Evolutionary conservation across 495 filamentous ascomycete genomes (phyloP).

Genomic region (Penicillium argentinense): DNA sequence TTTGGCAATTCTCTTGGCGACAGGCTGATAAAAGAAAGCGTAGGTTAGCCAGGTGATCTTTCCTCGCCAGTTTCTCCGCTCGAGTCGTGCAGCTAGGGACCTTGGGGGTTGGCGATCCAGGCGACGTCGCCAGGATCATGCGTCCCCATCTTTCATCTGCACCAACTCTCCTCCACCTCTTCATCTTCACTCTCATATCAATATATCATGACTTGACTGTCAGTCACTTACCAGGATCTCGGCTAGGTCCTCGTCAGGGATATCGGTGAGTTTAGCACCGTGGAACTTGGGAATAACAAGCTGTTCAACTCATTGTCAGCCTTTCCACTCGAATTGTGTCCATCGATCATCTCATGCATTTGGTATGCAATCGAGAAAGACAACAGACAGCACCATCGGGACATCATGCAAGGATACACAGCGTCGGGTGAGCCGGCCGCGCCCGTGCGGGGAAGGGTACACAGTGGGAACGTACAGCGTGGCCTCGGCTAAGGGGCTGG

Average conservation of each 20-base stretch:
- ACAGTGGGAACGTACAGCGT: constrained; percentile 58
- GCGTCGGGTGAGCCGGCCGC: neutral
- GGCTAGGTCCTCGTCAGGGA: constrained; percentile 82
- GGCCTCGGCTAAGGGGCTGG: constrained; percentile 78
- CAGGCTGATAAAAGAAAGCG: constrained; percentile 53
- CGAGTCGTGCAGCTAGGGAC: constrained; percentile 12
- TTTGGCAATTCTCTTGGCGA: constrained; percentile 82
- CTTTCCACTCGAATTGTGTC: constrained; percentile 2
- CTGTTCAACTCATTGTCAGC: constrained; percentile 41
- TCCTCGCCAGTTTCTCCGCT: neutral
- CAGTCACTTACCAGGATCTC: constrained; percentile 73
- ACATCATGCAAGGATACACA: neutral
- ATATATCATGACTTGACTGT: neutral
- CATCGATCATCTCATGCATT: no score
- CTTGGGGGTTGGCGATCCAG: constrained; percentile 15
- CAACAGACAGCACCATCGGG: neutral
- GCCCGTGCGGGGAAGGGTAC: constrained; percentile 23
- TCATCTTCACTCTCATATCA: neutral
- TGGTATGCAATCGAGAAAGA: neutral
- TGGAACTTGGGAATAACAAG: constrained; percentile 97
- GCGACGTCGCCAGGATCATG: neutral
- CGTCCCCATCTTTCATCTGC: neutral
- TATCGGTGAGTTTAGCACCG: constrained; percentile 87
- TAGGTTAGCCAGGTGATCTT: constrained; percentile 8
- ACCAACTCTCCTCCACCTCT: neutral